Evolutionary conservation across 2,329 filamentous ascomycete species (phyloP), one percentile per base, ranked within the genome.

Genomic region (Cladorrhinum sp.): DNA sequence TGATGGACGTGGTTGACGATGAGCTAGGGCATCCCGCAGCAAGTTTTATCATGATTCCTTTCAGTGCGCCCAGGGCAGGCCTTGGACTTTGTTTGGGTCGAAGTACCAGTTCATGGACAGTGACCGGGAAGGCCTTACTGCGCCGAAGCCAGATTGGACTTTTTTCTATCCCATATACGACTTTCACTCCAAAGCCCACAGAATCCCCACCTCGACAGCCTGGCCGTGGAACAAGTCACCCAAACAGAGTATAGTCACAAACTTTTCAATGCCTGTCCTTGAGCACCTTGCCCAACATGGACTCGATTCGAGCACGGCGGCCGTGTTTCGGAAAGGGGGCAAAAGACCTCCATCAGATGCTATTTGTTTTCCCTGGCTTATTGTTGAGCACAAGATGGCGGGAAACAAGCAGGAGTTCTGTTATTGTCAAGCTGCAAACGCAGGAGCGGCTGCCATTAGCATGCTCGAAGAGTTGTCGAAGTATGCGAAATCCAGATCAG

Each of bases 351-450:
- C 38, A 12, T 59, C 50, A 22, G 41, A 59, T 13, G 52, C 13
- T 9, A 36, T 55, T 13, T 59, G 36, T 45, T 59, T 59, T 18
- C 57, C 57, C 2, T 59, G 57, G 57, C 50, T 59, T 1, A 59
- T 59, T 16, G 41, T 59, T n/a, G 41, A 45, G 10, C n/a, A 45
- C 16, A 45, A 45, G n/a, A 45, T 3, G 3, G 16, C 16, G 4
- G n/a, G 10, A 10, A 45, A 20, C n/a, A 20, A 7, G 41, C 16
- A 45, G 10, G n/a, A 45, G 12, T 24, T 50, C 6, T 50, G 50
- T 45, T 12, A 59, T 16, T 53, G 32, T 27, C 50, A 59, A 52
- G 57, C 57, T 9, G 57, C 57, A n/a, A 59, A 59, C 36, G 57
- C 57, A 27, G 57, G 50, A 2, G 36, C 57, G 36, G 50, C 50